Conservation (phyloP, 495 filamentous ascomycete species). For the Lineolata rhizophorae region DNA sequence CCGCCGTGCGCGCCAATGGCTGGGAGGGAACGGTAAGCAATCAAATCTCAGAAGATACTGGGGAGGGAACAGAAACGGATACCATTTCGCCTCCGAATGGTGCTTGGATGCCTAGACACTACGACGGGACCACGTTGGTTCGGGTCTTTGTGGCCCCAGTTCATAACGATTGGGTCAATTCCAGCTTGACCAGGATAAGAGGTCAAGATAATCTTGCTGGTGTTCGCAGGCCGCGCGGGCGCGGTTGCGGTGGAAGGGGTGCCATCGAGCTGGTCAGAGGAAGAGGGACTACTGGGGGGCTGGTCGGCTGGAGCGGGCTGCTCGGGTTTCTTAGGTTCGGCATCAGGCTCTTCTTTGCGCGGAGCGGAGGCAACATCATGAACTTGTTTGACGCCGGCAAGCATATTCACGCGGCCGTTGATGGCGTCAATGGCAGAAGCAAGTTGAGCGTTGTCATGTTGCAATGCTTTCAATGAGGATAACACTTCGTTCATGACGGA, state of each 20-base stretch:
- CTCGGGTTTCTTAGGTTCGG: constrained; percentile 1
- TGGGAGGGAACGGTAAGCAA: constrained; percentile 7
- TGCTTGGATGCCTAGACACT: constrained; percentile 52
- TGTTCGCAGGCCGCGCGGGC: constrained; percentile 13
- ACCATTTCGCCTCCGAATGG: constrained; percentile 74
- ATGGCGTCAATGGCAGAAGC: constrained; percentile 40
- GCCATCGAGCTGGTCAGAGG: not conserved
- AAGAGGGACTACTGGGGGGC: not conserved
- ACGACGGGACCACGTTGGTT: constrained; percentile 67
- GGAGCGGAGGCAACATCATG: constrained; percentile 20
- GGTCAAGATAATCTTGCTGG: constrained; percentile 52
- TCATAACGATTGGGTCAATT: constrained; percentile 70
- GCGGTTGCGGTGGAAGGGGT: not conserved
- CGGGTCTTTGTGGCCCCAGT: constrained; percentile 70
- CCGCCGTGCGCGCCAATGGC: constrained; percentile 73
- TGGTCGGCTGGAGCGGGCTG: no score
- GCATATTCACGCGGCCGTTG: constrained; percentile 38
- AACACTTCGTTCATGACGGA: constrained; percentile 28
- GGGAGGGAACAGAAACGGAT: constrained; percentile 12
- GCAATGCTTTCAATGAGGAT: constrained; percentile 26
- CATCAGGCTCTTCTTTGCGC: constrained; percentile 4
- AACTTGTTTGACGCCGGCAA: constrained; percentile 32
- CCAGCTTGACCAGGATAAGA: constrained; percentile 90
- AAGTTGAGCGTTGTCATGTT: constrained; percentile 34
- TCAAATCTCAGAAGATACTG: not conserved